These are phyloP conservation scores for Microascus cirrosus DNA, from an alignment of 2,329 filamentous ascomycete species.

Conservation along the genomic window DNA sequence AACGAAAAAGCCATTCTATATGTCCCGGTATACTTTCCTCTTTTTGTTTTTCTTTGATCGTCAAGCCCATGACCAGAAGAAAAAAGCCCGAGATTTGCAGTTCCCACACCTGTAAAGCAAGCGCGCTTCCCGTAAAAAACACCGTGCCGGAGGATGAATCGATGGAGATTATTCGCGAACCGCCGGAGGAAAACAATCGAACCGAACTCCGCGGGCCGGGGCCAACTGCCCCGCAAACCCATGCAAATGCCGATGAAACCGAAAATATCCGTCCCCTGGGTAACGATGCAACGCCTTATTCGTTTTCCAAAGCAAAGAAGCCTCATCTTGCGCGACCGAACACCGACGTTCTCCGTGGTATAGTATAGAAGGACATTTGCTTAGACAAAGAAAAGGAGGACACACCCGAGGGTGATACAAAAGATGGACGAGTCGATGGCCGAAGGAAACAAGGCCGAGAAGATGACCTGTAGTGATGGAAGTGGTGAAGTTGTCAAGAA, in stretches of 20 bases:
- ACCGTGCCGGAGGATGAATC: not conserved
- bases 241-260: conserved; percentile 4
- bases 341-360: conserved; percentile 2
- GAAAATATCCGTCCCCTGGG: not conserved
- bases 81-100: conserved; percentile 1
- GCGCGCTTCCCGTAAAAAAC: not conserved
- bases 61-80: not conserved
- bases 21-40: not conserved
- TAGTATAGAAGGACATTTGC: not conserved
- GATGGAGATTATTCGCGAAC: conserved; percentile 4
- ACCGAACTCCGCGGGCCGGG: not conserved
- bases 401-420: not conserved
- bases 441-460: not conserved
- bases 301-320: not conserved
- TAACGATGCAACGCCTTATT: not conserved
- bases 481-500: not conserved
- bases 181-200: conserved; percentile 4
- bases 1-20: conserved; percentile 4
- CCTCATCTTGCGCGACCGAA: conserved; percentile 5
- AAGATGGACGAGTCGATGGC: not conserved
- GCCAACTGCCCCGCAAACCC: not conserved
- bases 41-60: not conserved
- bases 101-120: not conserved
- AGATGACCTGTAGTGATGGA: not conserved
- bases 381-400: not conserved